Evolutionary conservation across 2,329 filamentous ascomycete genomes (phyloP).

Genomic region (Neofusicoccum umdonicola): DNA sequence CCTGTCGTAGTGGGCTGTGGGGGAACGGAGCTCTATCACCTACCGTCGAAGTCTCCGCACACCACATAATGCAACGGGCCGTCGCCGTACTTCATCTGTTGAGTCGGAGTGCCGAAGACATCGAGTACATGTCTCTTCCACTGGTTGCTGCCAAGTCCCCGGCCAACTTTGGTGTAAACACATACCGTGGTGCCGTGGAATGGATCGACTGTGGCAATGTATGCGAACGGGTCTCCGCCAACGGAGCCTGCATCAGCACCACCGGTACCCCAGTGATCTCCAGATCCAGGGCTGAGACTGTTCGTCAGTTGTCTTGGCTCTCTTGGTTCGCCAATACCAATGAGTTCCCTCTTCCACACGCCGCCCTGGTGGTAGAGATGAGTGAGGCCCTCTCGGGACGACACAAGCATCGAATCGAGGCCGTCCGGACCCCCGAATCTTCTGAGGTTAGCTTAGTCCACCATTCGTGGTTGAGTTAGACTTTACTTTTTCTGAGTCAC

Average conservation of each 20-base stretch:
- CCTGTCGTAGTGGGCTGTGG: neutral
- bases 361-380: slow-evolving; percentile 1
- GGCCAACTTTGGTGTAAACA: slow-evolving; percentile 19
- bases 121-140: slow-evolving; percentile 21
- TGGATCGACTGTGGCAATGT: slow-evolving; percentile 23
- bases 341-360: neutral
- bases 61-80: slow-evolving; percentile 21
- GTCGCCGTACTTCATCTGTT: slow-evolving; percentile 14
- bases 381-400: slow-evolving; percentile 1
- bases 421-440: slow-evolving; percentile 11
- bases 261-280: slow-evolving; percentile 22
- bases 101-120: slow-evolving; percentile 19
- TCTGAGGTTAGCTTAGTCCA: neutral
- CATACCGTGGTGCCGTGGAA: slow-evolving; percentile 22
- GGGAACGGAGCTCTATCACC: neutral
- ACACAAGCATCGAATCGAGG: slow-evolving; percentile 1
- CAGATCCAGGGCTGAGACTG: neutral
- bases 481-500: slow-evolving; percentile 1
- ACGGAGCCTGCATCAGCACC: slow-evolving; percentile 20
- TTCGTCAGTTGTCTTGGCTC: neutral
- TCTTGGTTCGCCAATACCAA: neutral
- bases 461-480: neutral
- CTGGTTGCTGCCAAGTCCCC: neutral
- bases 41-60: slow-evolving; percentile 22
- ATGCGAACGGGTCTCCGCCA: slow-evolving; percentile 21